Conservation (phyloP, 306 rosid genomes). For the Corylus americana region DNA sequence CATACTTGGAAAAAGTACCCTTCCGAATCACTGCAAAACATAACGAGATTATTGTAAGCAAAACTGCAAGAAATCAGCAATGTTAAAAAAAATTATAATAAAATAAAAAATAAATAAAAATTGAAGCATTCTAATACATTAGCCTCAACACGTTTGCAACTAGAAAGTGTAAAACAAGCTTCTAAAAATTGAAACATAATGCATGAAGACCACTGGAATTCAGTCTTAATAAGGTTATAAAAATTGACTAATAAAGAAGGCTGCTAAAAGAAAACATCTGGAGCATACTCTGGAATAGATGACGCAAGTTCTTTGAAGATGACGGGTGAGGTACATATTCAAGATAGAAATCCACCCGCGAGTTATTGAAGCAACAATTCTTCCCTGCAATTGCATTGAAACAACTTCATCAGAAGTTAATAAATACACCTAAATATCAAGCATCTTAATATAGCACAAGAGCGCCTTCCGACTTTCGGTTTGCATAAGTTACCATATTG, state of each 20-base stretch:
- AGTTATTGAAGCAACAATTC: constrained; percentile 88
- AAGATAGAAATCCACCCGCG: constrained; percentile 77
- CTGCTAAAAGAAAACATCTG: constrained; percentile 24
- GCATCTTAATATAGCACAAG: neutral
- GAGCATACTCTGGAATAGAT: constrained; percentile 91
- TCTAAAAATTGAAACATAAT: neutral
- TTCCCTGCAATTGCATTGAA: constrained; percentile 61
- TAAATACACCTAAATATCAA: neutral
- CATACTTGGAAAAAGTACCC: constrained; percentile 79
- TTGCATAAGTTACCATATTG: neutral
- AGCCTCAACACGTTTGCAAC: neutral
- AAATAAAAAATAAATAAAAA: neutral
- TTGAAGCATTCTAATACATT: neutral
- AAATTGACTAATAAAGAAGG: constrained; percentile 1
- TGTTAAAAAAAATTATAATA: too few species aligned
- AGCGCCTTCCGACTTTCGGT: neutral
- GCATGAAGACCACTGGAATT: neutral
- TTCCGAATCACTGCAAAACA: constrained; percentile 76
- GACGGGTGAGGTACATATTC: constrained; percentile 87
- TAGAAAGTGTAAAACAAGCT: neutral
- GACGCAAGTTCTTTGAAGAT: constrained; percentile 80
- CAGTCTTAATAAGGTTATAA: neutral
- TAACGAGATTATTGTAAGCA: constrained; percentile 21
- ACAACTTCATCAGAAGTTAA: constrained; percentile 20
- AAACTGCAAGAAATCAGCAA: neutral